These are phyloP conservation scores for Fagopyrum tataricum DNA, from an alignment of 148 eudicot species.

Conservation along the genomic window DNA sequence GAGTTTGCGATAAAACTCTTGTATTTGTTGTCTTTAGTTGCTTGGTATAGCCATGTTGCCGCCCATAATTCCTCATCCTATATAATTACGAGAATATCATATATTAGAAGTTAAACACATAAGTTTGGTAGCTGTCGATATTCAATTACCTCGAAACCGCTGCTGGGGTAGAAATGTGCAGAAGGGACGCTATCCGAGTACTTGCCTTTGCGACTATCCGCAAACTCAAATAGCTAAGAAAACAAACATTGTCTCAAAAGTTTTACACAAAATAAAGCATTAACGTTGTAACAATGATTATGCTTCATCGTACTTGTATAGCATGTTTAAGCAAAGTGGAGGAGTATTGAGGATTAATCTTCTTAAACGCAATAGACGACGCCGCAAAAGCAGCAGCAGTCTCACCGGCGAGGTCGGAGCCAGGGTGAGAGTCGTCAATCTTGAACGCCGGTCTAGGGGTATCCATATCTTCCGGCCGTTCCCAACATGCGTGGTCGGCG, in stretches of 20 bases:
- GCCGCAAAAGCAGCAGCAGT: constrained; percentile 48
- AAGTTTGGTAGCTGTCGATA: no score
- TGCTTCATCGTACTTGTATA: constrained; percentile 16
- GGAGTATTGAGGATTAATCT: constrained; percentile 24
- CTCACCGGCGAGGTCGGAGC: constrained; percentile 49
- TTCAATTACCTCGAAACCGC: constrained; percentile 27
- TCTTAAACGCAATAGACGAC: constrained; percentile 31
- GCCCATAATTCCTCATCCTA: constrained; percentile 57
- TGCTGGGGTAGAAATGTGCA: constrained; percentile 37
- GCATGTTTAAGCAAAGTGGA: constrained; percentile 33
- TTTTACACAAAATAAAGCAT: no score
- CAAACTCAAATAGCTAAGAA: constrained; percentile 38
- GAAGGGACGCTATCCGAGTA: constrained; percentile 42
- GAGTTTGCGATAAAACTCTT: background rate
- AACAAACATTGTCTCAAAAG: background rate
- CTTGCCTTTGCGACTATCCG: constrained; percentile 26
- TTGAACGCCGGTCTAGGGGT: constrained; percentile 34
- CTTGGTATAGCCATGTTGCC: constrained; percentile 39
- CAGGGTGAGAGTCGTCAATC: constrained; percentile 34
- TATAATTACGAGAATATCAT: background rate
- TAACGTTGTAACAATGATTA: no score
- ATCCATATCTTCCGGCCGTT: constrained; percentile 52
- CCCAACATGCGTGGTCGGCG: constrained; percentile 47
- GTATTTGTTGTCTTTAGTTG: constrained; percentile 25
- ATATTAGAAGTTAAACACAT: no score